Evolutionary conservation across 495 filamentous ascomycete species (phyloP).

Genomic region (Baudoinia panamericana): DNA sequence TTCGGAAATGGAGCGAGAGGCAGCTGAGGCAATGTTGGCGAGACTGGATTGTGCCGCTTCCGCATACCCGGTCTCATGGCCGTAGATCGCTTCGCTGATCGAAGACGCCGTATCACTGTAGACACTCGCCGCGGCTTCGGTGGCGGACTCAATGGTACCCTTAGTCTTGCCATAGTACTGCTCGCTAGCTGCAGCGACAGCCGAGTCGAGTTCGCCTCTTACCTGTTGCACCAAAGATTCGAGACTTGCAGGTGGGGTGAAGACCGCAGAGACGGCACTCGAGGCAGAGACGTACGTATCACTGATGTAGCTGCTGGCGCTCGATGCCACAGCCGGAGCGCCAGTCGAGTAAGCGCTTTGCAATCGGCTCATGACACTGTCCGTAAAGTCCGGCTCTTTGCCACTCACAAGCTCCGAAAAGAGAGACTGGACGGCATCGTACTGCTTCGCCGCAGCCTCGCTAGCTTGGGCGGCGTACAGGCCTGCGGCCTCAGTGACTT

Average conservation of each 20-base stretch:
- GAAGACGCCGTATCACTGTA: slow-evolving; percentile 38
- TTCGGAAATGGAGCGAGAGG: slow-evolving; percentile 37
- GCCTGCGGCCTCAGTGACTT: slow-evolving; percentile 42
- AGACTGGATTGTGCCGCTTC: slow-evolving; percentile 39
- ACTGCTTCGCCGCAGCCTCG: slow-evolving; percentile 43
- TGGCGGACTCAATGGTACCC: slow-evolving; percentile 41
- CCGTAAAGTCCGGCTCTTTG: slow-evolving; percentile 69
- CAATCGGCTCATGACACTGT: slow-evolving; percentile 63
- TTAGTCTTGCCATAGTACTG: slow-evolving; percentile 48
- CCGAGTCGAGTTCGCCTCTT: slow-evolving; percentile 43
- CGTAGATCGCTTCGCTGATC: slow-evolving; percentile 44
- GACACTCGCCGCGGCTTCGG: slow-evolving; percentile 37
- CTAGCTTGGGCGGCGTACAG: slow-evolving; percentile 40
- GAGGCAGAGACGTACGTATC: slow-evolving; percentile 47
- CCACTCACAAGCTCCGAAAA: slow-evolving; percentile 65
- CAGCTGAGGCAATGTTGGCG: slow-evolving; percentile 38
- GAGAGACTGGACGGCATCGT: slow-evolving; percentile 54
- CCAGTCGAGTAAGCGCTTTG: slow-evolving; percentile 49
- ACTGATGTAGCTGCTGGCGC: slow-evolving; percentile 34
- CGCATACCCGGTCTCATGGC: slow-evolving; percentile 37
- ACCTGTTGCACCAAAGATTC: slow-evolving; percentile 46
- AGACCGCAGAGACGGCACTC: slow-evolving; percentile 37
- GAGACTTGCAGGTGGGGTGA: slow-evolving; percentile 45
- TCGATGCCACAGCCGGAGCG: slow-evolving; percentile 34
- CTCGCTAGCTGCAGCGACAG: slow-evolving; percentile 45